Conservation (phyloP, 129 eudicot genomes). For the Smallanthus sonchifolius region DNA sequence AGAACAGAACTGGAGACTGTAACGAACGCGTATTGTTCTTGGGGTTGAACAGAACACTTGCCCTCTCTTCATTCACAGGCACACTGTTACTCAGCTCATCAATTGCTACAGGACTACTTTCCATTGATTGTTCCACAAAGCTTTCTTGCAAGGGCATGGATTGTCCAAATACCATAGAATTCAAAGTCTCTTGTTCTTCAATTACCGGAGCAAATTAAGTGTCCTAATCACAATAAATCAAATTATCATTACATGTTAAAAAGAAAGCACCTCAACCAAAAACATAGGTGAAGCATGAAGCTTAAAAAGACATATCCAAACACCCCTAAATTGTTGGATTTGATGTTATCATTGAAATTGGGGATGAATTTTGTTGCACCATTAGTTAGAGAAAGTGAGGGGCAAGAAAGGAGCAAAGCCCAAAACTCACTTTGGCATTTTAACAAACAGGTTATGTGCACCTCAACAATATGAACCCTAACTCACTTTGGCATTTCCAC, state of each 20-base stretch:
- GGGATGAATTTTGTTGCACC: too few relatives aligned
- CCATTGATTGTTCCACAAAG: slow-evolving; percentile 6
- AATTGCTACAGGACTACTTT: slow-evolving; percentile 25
- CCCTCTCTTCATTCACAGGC: slow-evolving; percentile 61
- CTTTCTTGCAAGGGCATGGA: slow-evolving; percentile 8
- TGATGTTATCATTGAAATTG: too few relatives aligned
- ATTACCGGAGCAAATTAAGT: slow-evolving; percentile 48
- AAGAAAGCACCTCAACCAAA: background rate
- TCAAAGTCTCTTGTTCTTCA: slow-evolving; percentile 47
- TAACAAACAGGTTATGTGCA: slow-evolving; percentile 9
- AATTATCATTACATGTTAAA: background rate
- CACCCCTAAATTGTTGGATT: too few relatives aligned
- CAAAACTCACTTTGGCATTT: slow-evolving; percentile 7
- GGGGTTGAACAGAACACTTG: slow-evolving; percentile 61
- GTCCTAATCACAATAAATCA: slow-evolving; percentile 37
- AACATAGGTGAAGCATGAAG: too few relatives aligned
- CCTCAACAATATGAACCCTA: background rate
- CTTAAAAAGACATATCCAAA: too few relatives aligned
- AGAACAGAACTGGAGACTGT: slow-evolving; percentile 24
- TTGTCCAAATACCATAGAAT: slow-evolving; percentile 2
- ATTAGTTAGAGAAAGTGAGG: too few relatives aligned
- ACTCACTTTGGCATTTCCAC: background rate
- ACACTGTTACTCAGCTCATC: slow-evolving; percentile 29
- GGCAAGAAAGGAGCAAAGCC: background rate
- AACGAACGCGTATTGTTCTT: slow-evolving; percentile 9